Percentiles rank a stretch among this genome's conserved stretches.
Conservation (phyloP, 148 eudicot species). For the Camellia granthamiana region DNA sequence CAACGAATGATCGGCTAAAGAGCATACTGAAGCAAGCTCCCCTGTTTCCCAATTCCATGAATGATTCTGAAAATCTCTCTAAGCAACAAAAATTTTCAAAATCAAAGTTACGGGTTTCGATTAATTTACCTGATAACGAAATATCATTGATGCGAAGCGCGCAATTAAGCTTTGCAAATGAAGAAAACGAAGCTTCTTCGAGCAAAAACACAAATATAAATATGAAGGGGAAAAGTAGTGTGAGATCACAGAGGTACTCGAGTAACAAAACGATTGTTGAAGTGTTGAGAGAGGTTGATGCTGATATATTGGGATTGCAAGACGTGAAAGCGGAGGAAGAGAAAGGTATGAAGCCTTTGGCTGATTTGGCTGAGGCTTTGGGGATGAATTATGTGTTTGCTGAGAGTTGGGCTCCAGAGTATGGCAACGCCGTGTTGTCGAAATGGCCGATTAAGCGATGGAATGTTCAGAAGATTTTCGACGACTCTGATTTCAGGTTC, state of each 20-base stretch:
- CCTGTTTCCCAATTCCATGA: constrained; percentile 29
- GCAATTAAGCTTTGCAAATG: constrained; percentile 24
- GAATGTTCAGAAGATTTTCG: constrained; percentile 72
- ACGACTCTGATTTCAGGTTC: constrained; percentile 91
- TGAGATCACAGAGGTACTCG: constrained; percentile 33
- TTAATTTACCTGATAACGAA: constrained; percentile 67
- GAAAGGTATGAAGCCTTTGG: constrained; percentile 72
- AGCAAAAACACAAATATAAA: constrained; percentile 18
- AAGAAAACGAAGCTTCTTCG: constrained; percentile 19
- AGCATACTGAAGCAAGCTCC: constrained; percentile 85
- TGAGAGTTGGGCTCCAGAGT: constrained; percentile 99
- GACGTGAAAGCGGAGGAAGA: constrained; percentile 96
- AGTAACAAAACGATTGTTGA: constrained; percentile 51
- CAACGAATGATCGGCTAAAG: constrained; percentile 51
- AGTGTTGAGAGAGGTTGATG: constrained; percentile 76
- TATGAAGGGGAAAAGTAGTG: constrained; percentile 33
- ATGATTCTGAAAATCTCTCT: constrained; percentile 9
- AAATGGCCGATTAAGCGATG: constrained; percentile 87
- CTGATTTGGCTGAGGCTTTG: constrained; percentile 70
- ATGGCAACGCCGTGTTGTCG: constrained; percentile 84
- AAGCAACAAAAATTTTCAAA: constrained; percentile 41
- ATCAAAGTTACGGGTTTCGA: constrained; percentile 60
- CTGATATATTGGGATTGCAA: constrained; percentile 80
- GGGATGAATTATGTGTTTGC: constrained; percentile 95
- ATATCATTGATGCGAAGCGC: constrained; percentile 49